These are phyloP conservation scores for Fonsecaea multimorphosa DNA, from an alignment of 2,329 filamentous ascomycete species.

Conservation along the genomic window DNA sequence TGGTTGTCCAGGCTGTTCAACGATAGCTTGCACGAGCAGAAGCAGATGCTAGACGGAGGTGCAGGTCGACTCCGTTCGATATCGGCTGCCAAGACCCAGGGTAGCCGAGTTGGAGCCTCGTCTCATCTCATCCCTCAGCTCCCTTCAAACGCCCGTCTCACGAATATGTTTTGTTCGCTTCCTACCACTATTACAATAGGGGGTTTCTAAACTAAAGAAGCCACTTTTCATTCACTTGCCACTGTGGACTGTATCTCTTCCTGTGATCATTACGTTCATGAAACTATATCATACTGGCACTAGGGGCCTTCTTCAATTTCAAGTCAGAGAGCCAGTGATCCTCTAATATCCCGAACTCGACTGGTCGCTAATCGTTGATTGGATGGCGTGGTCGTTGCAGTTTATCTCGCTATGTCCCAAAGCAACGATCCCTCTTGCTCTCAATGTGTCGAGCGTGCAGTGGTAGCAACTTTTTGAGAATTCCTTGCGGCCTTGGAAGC, in stretches of 20 bases:
- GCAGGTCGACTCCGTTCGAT: slow-evolving; percentile 6
- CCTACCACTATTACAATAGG: neutral
- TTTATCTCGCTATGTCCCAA: slow-evolving; percentile 7
- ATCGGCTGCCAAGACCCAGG: slow-evolving; percentile 13
- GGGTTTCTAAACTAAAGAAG: neutral
- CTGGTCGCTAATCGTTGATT: slow-evolving; percentile 1
- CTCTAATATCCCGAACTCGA: neutral
- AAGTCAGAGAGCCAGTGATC: neutral
- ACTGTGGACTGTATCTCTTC: neutral
- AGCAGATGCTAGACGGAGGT: slow-evolving; percentile 3
- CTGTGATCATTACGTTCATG: neutral
- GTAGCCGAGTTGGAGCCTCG: slow-evolving; percentile 15
- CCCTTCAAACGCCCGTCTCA: slow-evolving; percentile 7
- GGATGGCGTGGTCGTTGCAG: neutral
- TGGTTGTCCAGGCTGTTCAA: slow-evolving; percentile 1
- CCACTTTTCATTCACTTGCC: neutral
- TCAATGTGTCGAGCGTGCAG: slow-evolving; percentile 16
- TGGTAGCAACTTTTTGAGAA: neutral
- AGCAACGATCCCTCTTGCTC: slow-evolving; percentile 18
- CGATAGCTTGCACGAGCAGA: slow-evolving; percentile 9
- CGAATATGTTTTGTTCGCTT: slow-evolving; percentile 1
- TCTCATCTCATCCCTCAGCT: slow-evolving; percentile 4
- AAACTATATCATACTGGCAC: neutral
- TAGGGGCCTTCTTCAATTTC: neutral
- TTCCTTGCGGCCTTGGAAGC: slow-evolving; percentile 18